A percentile compares a stretch with the other conserved stretches of the same genome.
Evolutionary conservation across 495 filamentous ascomycete genomes (phyloP).

Genomic region (Neurospora sp.): DNA sequence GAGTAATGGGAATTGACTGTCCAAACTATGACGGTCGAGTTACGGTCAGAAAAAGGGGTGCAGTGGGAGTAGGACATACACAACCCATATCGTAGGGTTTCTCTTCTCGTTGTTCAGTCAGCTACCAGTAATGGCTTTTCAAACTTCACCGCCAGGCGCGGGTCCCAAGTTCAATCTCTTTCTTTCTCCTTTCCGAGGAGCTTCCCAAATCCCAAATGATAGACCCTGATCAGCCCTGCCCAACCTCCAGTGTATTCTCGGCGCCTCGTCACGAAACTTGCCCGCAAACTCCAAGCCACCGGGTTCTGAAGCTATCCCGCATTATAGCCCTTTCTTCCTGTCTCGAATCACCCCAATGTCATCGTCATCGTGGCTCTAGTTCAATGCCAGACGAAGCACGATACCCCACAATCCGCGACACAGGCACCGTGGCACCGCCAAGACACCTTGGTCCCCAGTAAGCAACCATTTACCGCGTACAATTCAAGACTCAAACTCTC

Average conservation of each 20-base stretch:
- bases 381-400: too few relatives aligned
- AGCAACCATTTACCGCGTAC: too few relatives aligned
- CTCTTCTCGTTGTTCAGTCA: background rate
- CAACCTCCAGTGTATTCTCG: background rate
- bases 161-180: background rate
- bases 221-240: background rate
- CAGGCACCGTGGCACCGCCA: too few relatives aligned
- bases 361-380: too few relatives aligned
- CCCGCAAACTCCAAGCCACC: background rate
- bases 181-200: background rate
- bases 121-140: background rate
- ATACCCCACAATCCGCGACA: too few relatives aligned
- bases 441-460: too few relatives aligned
- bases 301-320: background rate
- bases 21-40: background rate
- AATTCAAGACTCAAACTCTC: too few relatives aligned
- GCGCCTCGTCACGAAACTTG: background rate
- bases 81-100: background rate
- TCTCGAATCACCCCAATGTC: background rate
- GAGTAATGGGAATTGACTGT: slow-evolving; percentile 15
- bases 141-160: background rate
- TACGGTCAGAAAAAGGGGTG: background rate
- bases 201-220: background rate
- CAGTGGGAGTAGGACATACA: background rate
- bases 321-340: background rate